Evolutionary conservation across 1,139 yeast species (phyloP), one percentile per base, ranked within the genome.

Genomic region (Saccharomyces hybrid): DNA sequence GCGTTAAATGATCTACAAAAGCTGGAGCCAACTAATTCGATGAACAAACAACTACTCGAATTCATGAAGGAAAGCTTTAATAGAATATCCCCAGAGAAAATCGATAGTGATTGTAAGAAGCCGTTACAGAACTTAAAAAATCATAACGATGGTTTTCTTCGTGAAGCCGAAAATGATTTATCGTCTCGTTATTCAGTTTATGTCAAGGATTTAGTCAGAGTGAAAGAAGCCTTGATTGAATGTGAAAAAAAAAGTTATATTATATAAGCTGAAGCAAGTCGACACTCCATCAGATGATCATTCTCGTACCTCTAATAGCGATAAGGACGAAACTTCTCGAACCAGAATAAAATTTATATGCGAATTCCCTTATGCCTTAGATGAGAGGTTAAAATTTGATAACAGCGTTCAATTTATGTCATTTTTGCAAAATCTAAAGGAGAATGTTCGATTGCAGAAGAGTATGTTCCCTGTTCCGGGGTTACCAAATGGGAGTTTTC

Each of bases 391-490:
- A 3, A 51, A 14, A 2, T 60, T 64, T 29, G 29, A 56, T 3
- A 34, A 53, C 32, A 56, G 57, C 4, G 56, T 54, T 1, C 63
- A 61, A 5, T 56, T 71, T 9, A 53, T 61, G 11, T 49, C 51
- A 2, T 53, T 65, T 14, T 44, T 69, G 11, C n/a, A 42, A 3
- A 47, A 53, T 5, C 52, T 70, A 50, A 58, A 60, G 16, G 52
- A 54, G 2, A 61, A 58, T 6, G 56, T 67, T 6, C 64, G 64
- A 2, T 16, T 56, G 8, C 62, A 62, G 31, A 64, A 61, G 49
- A 60, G 67, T 51, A 26, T 65, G 51, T 61, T 64, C 14, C 64
- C 70, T 7, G 51, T 65, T 4, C 66, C 70, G 1, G 65, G 66
- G 21, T 58, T 65, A 14, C 60, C 64, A 28, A 65, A 65, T 54